Evolutionary conservation across 768 basidiomycete species (phyloP).

Genomic region (Asterophora lycoperdoides): DNA sequence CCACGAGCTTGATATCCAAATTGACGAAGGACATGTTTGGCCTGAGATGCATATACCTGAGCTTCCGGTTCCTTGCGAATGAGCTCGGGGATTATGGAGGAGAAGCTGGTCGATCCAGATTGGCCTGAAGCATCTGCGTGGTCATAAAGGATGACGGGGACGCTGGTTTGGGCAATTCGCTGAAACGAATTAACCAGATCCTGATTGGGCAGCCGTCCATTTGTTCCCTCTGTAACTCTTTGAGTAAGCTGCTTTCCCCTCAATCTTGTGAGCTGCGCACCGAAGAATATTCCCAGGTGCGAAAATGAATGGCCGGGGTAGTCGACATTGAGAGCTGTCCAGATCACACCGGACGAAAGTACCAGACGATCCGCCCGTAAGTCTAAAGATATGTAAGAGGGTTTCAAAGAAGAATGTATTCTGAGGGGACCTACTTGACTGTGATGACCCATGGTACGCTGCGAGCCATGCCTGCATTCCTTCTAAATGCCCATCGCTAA

Average conservation of each 20-base stretch:
- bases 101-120: constrained; percentile 27
- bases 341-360: constrained; percentile 81
- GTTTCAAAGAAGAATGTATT: background rate
- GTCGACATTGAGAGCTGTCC: constrained; percentile 93
- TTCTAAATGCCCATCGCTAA: constrained; percentile 84
- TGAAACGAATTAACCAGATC: constrained; percentile 85
- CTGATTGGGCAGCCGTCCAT: constrained; percentile 94
- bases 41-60: constrained; percentile 51
- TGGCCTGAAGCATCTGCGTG: constrained; percentile 52
- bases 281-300: constrained; percentile 92
- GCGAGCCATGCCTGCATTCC: constrained; percentile 93
- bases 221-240: constrained; percentile 74
- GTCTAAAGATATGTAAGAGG: constrained; percentile 37
- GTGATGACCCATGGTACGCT: constrained; percentile 69
- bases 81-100: constrained; percentile 43
- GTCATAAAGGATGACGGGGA: constrained; percentile 81
- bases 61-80: constrained; percentile 41
- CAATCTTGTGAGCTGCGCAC: constrained; percentile 37
- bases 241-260: background rate
- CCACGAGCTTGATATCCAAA: constrained; percentile 73
- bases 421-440: constrained; percentile 47
- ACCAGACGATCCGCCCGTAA: constrained; percentile 58
- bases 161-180: constrained; percentile 65
- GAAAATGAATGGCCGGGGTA: constrained; percentile 97
- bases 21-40: constrained; percentile 67